These are phyloP conservation scores for Aspergillus avenaceus DNA, from an alignment of 495 filamentous ascomycete species.

Conservation along the genomic window DNA sequence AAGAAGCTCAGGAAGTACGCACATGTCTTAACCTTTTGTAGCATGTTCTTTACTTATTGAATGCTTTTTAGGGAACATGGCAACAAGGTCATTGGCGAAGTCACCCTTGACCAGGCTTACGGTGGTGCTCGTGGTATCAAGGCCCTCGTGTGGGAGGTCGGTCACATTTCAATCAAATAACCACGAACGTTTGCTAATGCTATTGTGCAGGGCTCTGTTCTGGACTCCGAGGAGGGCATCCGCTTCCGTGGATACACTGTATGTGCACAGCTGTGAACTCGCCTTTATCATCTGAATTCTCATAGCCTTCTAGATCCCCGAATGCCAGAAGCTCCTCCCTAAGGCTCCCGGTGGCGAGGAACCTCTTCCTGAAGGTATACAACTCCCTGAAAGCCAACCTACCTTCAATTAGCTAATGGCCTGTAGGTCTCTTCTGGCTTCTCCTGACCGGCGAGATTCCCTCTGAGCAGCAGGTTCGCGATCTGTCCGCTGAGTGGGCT, in stretches of 20 bases:
- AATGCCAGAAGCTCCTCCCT: conserved; percentile 95
- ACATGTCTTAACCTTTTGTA: conserved; percentile 1
- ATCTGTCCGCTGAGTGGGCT: conserved; percentile 97
- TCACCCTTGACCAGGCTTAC: conserved; percentile 98
- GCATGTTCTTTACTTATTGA: conserved; percentile 15
- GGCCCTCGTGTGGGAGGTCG: conserved; percentile 90
- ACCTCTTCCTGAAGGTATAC: conserved; percentile 79
- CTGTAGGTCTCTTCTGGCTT: conserved; percentile 88
- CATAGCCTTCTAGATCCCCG: conserved; percentile 66
- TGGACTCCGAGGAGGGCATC: conserved; percentile 98
- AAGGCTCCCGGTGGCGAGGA: conserved; percentile 94
- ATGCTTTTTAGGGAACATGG: conserved; percentile 71
- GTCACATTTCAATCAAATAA: conserved; percentile 13
- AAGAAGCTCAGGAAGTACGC: conserved; percentile 93
- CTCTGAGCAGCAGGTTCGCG: conserved; percentile 94
- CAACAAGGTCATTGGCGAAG: conserved; percentile 91
- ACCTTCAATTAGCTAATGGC: neutral
- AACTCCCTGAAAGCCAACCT: neutral
- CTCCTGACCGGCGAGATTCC: conserved; percentile 96
- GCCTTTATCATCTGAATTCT: conserved; percentile 8
- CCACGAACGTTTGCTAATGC: conserved; percentile 3
- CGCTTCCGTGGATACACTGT: conserved; percentile 95
- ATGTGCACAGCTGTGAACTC: conserved; percentile 20
- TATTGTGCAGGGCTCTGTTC: conserved; percentile 72
- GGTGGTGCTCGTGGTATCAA: conserved; percentile 99